phyloP scores from a whole-genome alignment of 208 protist species.

The Leishmania major region DNA sequence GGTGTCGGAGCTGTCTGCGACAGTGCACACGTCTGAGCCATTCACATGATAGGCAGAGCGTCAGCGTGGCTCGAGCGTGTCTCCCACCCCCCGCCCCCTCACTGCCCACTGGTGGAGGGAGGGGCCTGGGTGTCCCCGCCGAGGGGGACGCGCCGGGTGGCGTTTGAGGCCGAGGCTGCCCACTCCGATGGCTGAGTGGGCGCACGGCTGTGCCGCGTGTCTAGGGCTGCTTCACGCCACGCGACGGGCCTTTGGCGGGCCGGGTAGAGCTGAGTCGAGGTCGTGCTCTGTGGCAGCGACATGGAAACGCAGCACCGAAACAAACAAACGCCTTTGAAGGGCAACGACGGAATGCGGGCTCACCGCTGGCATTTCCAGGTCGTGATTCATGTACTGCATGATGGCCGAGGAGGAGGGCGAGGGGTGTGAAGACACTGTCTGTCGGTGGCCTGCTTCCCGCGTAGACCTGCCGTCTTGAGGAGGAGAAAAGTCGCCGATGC shows the following conservation, averaged over 20 bases:
- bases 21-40: neutral
- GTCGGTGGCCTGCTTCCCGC: neutral
- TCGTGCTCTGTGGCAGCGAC: neutral
- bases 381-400: neutral
- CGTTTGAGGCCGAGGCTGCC: neutral
- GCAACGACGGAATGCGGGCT: neutral
- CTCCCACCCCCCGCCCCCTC: neutral
- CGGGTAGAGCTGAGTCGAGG: neutral
- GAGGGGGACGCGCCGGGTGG: neutral
- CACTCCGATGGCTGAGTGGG: neutral
- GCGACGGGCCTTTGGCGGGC: neutral
- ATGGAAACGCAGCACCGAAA: neutral
- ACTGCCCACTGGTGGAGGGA: neutral
- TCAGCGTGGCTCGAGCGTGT: neutral
- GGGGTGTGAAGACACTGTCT: neutral
- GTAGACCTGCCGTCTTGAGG: neutral
- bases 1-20: neutral
- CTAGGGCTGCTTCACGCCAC: neutral
- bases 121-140: neutral
- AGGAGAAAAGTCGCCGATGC: neutral
- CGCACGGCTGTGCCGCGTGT: neutral
- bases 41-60: neutral
- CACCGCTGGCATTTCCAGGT: neutral
- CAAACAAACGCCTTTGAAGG: neutral
- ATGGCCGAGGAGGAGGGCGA: no score